These are phyloP conservation scores for Tetraselmis striata DNA, from an alignment of 139 green algal species.

Conservation along the genomic window DNA sequence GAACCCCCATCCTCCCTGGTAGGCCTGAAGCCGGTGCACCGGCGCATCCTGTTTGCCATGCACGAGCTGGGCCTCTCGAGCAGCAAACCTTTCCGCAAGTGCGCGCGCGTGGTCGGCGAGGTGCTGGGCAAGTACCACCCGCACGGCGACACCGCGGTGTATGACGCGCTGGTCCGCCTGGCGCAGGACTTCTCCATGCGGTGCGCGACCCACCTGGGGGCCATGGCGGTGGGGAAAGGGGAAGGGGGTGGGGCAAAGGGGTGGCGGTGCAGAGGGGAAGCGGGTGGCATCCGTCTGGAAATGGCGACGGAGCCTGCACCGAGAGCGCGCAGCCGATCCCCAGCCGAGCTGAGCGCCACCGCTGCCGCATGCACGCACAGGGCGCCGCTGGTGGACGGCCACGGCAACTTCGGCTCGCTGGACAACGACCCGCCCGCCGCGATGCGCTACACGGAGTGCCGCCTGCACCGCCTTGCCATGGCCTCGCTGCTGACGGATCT, in stretches of 20 bases:
- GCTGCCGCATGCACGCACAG: not conserved
- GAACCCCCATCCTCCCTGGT: too few species aligned
- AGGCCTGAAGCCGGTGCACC: slow-evolving; percentile 91
- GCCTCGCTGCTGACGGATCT: slow-evolving; percentile 81
- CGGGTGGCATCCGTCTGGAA: too few species aligned
- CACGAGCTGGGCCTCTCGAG: slow-evolving; percentile 80
- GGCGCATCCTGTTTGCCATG: slow-evolving; percentile 95
- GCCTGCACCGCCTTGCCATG: slow-evolving; percentile 45
- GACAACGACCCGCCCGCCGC: slow-evolving; percentile 93
- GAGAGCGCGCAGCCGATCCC: too few species aligned
- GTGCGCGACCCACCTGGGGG: slow-evolving; percentile 65
- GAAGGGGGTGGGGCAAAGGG: too few species aligned
- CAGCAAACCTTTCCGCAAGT: slow-evolving; percentile 84
- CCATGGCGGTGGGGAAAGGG: too few species aligned
- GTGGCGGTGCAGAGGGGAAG: too few species aligned
- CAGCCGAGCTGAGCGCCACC: too few species aligned
- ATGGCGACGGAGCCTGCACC: too few species aligned
- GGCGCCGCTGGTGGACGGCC: slow-evolving; percentile 59
- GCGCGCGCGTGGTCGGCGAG: slow-evolving; percentile 93
- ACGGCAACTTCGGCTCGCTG: slow-evolving; percentile 96
- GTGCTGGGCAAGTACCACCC: slow-evolving; percentile 98
- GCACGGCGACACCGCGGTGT: slow-evolving; percentile 88
- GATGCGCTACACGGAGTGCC: slow-evolving; percentile 83
- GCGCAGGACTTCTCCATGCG: slow-evolving; percentile 82
- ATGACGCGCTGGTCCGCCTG: slow-evolving; percentile 90